Evolutionary conservation across 2,329 filamentous ascomycete genomes (phyloP).

Genomic region (Alternaria sp.): DNA sequence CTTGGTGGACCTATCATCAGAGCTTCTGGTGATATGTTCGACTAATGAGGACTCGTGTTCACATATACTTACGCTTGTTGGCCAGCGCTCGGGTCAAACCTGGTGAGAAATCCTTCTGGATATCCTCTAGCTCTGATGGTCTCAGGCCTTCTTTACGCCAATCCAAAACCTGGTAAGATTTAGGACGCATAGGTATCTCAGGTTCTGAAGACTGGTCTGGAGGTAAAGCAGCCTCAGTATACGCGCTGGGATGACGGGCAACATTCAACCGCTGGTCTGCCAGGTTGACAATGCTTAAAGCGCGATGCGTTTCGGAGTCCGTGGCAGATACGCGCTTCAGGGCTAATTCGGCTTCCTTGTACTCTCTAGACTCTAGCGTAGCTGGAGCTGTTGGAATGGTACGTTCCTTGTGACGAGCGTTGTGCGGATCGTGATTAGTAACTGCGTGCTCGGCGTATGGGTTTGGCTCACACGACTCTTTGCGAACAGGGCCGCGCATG

Average conservation of each 20-base stretch:
- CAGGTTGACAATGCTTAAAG: conserved; percentile 2
- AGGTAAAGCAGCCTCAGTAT: neutral
- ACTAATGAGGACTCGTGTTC: neutral
- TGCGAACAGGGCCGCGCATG: neutral
- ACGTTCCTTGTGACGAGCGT: neutral
- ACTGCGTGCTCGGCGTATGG: neutral
- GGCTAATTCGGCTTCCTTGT: conserved; percentile 7
- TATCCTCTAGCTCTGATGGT: neutral
- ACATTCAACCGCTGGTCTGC: conserved; percentile 5
- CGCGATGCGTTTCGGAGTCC: conserved; percentile 1
- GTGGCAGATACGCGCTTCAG: conserved; percentile 3
- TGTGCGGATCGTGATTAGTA: neutral
- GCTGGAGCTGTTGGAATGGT: neutral
- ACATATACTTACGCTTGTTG: neutral
- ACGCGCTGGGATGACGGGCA: conserved; percentile 5
- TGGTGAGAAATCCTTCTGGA: neutral
- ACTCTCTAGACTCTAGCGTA: neutral
- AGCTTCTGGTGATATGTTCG: too few relatives aligned
- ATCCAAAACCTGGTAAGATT: conserved; percentile 2
- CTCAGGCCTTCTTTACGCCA: conserved; percentile 4
- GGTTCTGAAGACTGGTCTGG: neutral
- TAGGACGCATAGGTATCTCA: neutral
- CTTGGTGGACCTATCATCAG: neutral
- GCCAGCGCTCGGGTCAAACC: neutral
- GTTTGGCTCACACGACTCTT: neutral